Evolutionary conservation across 2,329 filamentous ascomycete species (phyloP).

Genomic region (Aureobasidium sp.): DNA sequence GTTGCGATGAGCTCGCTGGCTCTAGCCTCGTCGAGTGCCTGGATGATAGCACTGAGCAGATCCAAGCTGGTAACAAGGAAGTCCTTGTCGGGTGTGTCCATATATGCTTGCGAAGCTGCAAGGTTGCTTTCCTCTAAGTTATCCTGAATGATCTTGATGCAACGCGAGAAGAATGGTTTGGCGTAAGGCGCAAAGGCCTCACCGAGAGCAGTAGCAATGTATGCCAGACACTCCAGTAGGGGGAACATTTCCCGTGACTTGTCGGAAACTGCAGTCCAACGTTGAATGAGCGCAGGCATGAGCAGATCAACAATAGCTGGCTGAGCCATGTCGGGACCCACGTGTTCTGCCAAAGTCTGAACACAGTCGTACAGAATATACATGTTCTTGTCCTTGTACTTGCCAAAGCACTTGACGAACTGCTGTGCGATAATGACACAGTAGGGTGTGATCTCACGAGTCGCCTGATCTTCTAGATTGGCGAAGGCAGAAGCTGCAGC

Average conservation of each 20-base stretch:
- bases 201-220: conserved; percentile 80
- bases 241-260: conserved; percentile 91
- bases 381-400: conserved; percentile 98
- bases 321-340: conserved; percentile 72
- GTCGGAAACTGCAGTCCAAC: conserved; percentile 82
- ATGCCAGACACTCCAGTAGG: conserved; percentile 90
- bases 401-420: conserved; percentile 83
- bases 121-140: conserved; percentile 77
- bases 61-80: conserved; percentile 94
- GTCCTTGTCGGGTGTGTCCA: conserved; percentile 87
- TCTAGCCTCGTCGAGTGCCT: conserved; percentile 69
- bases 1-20: conserved; percentile 68
- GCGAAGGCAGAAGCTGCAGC: conserved; percentile 94
- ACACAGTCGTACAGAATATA: conserved; percentile 98
- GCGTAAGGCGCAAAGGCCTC: conserved; percentile 79
- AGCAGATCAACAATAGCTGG: conserved; percentile 74
- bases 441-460: conserved; percentile 72
- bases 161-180: conserved; percentile 76
- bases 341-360: conserved; percentile 88
- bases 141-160: conserved; percentile 82
- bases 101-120: conserved; percentile 54
- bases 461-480: conserved; percentile 89
- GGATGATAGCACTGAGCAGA: conserved; percentile 84
- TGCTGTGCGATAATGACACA: conserved; percentile 84
- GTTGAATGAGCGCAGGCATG: conserved; percentile 85